Evolutionary conservation across 345 rosid species (phyloP), one percentile per base, ranked within the genome.

Genomic region (Erucastrum elatum): DNA sequence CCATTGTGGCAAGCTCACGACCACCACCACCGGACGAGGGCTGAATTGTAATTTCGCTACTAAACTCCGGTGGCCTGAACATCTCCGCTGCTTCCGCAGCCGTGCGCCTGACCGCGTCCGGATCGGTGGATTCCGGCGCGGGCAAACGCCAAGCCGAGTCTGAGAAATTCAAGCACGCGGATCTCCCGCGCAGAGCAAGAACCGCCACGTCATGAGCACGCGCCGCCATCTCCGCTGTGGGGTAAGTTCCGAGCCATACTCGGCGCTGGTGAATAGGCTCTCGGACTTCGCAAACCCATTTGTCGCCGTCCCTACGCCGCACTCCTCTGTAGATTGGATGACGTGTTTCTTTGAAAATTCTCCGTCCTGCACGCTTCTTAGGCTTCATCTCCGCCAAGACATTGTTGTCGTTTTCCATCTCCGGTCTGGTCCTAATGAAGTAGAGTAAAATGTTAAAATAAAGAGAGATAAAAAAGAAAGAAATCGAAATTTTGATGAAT

Each of bases 131-230:
- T 44, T 66, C 85, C 1, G 91, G 88, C 27, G 72, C 41, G 0
- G 90, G 96, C 15, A 89, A 55, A 5, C 84, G 81, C 89, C 90
- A 89, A 0, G 75, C 78, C 0, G 96, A 91, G 74, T 91, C 96
- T 0, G 88, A 84, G 64, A 89, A 89, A 74, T 91, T 91, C 12
- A 91, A 86, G 70, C 93, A 87, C 10, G 90, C 89, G 16, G 86
- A 68, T 46, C 84, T 86, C 4, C 96, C 91, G 66, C 88, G 85
- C 2, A 91, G 70, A 0, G 89, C 89, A 49, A 91, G 77, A 12
- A 84, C 96, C 0, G 93, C 96, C 1, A 89, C 93, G 66, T 89
- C 96, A 13, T 90, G 96, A 2, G 96, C 93, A 30, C 91, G 77
- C 0, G 93, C 96, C 0, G 96, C 96, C 93, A 89, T 89, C 63